Conservation (phyloP, 2,329 filamentous ascomycete species). For the Paradendryphiella salina region DNA sequence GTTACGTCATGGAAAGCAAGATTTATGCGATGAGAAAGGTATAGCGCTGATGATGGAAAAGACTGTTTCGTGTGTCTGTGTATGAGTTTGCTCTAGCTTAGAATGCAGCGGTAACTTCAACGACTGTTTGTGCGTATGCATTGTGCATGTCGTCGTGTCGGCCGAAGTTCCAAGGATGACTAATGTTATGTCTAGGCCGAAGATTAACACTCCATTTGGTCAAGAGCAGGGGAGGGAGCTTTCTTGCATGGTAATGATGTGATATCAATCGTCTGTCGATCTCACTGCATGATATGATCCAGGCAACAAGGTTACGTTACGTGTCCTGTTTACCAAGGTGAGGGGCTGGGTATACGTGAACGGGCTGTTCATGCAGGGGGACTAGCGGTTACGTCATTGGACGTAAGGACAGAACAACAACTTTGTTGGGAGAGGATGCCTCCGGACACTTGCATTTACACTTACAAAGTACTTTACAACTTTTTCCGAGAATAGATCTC, state of each 20-base stretch:
- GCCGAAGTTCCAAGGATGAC: background rate
- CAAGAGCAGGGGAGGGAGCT: background rate
- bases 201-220: too few relatives aligned
- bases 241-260: slow-evolving; percentile 11
- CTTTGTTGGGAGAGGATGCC: too few relatives aligned
- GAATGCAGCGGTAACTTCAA: slow-evolving; percentile 30
- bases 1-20: slow-evolving; percentile 20
- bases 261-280: slow-evolving; percentile 10
- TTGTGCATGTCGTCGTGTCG: too few relatives aligned
- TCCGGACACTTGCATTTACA: background rate
- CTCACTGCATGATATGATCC: background rate
- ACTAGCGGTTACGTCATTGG: slow-evolving; percentile 3
- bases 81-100: slow-evolving; percentile 37
- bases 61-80: slow-evolving; percentile 24
- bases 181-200: background rate
- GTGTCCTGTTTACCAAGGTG: slow-evolving; percentile 5
- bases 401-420: background rate
- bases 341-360: too few relatives aligned
- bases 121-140: background rate
- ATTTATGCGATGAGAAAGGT: slow-evolving; percentile 24
- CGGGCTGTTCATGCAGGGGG: background rate
- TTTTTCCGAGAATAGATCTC: background rate
- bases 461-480: too few relatives aligned
- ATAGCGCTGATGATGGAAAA: slow-evolving; percentile 7
- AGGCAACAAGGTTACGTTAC: slow-evolving; percentile 2